A percentile compares a stretch with the other conserved stretches of the same genome.
Evolutionary conservation across 73 alveolate genomes (phyloP).

Genomic region (Paramecium primaurelia): DNA sequence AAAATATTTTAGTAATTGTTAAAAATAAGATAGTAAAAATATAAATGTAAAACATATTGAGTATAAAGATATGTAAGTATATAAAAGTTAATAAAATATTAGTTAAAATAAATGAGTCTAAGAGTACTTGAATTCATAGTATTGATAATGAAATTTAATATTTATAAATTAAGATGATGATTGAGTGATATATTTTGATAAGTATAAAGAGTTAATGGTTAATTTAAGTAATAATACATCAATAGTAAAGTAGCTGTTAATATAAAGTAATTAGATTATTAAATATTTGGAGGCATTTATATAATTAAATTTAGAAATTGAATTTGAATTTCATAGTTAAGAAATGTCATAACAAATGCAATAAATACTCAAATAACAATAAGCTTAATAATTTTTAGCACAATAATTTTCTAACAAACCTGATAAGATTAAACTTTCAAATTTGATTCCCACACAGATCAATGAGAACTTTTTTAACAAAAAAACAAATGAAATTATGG

Average conservation of each 20-base stretch:
- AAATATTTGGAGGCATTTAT: conserved; percentile 29
- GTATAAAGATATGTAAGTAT: too few species aligned
- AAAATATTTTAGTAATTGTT: neutral
- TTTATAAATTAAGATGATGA: neutral
- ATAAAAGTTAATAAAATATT: too few species aligned
- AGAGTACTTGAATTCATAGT: neutral
- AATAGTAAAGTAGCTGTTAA: neutral
- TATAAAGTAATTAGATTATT: neutral
- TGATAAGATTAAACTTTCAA: neutral
- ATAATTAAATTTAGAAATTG: conserved; percentile 25
- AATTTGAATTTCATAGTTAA: conserved; percentile 38
- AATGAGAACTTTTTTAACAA: neutral
- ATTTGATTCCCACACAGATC: neutral
- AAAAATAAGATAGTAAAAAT: neutral
- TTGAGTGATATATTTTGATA: neutral
- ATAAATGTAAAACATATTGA: neutral
- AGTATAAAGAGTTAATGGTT: neutral
- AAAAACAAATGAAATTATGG: neutral
- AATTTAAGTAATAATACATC: neutral
- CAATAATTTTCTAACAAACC: neutral
- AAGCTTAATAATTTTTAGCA: conserved; percentile 30
- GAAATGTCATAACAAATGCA: neutral
- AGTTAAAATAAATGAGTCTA: too few species aligned
- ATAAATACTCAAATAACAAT: neutral
- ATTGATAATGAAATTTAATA: too few species aligned